These are phyloP conservation scores for Cutaneotrichosporon sp. DNA, from an alignment of 1,284 basidiomycete genomes.

Conservation along the genomic window DNA sequence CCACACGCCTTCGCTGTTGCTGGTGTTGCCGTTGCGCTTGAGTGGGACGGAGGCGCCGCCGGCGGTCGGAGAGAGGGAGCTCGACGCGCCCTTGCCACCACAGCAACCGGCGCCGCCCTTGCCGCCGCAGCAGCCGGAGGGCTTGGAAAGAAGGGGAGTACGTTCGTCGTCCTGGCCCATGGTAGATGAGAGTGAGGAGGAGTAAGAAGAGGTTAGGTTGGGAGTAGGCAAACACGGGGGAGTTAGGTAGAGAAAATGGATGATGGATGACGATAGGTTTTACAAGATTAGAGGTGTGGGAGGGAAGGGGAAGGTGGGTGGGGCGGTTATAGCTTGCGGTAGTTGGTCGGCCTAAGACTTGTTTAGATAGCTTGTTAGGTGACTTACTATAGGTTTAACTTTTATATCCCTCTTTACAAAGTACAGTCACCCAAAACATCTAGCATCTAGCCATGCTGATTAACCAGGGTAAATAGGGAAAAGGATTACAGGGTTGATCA, in stretches of 20 bases:
- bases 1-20: conserved; percentile 21
- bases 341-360: background rate
- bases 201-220: background rate
- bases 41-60: conserved; percentile 24
- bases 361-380: background rate
- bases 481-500: too few species aligned
- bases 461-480: too few species aligned
- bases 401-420: too few species aligned
- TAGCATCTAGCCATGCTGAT: too few species aligned
- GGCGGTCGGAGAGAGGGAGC: conserved; percentile 4
- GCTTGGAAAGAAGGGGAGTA: conserved; percentile 22
- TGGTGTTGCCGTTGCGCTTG: conserved; percentile 18
- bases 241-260: background rate
- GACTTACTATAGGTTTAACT: background rate
- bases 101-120: conserved; percentile 23
- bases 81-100: conserved; percentile 19
- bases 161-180: conserved; percentile 18
- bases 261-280: background rate
- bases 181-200: conserved; percentile 8
- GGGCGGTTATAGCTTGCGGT: background rate
- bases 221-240: background rate
- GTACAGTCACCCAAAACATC: too few species aligned
- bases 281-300: background rate
- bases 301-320: background rate
- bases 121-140: conserved; percentile 23